Evolutionary conservation across 148 eudicot species (phyloP).

Genomic region (Rhododendron kiyosumense): DNA sequence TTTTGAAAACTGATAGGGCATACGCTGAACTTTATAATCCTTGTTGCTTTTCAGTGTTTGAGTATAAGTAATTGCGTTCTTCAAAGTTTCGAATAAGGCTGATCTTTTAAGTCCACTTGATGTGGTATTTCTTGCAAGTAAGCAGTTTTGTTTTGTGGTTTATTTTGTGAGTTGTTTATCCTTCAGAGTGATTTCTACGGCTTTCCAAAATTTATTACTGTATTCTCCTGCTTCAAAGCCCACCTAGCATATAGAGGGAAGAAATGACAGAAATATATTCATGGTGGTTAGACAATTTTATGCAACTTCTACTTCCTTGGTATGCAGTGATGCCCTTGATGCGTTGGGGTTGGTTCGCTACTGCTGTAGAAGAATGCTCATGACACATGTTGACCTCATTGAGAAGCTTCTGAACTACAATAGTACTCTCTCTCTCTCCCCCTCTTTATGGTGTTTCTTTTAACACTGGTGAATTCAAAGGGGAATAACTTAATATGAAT

Average conservation of each 20-base stretch:
- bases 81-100: not conserved
- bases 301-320: not conserved
- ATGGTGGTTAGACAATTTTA: not conserved
- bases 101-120: not conserved
- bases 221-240: not conserved
- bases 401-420: slow-evolving; percentile 98
- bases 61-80: not conserved
- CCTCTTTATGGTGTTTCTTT: no score
- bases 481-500: no score
- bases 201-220: not conserved
- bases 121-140: not conserved
- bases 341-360: slow-evolving; percentile 85
- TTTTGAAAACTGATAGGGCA: not conserved
- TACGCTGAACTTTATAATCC: not conserved
- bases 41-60: not conserved
- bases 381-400: slow-evolving; percentile 96
- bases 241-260: not conserved
- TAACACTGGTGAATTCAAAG: no score
- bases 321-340: slow-evolving; percentile 91
- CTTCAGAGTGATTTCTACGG: not conserved
- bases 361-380: slow-evolving; percentile 94
- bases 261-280: not conserved
- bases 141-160: not conserved
- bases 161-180: not conserved
- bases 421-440: slow-evolving; percentile 34